phyloP scores from a whole-genome alignment of 371 early-diverging fungal species.

The Syncephalis plumigaleata region DNA sequence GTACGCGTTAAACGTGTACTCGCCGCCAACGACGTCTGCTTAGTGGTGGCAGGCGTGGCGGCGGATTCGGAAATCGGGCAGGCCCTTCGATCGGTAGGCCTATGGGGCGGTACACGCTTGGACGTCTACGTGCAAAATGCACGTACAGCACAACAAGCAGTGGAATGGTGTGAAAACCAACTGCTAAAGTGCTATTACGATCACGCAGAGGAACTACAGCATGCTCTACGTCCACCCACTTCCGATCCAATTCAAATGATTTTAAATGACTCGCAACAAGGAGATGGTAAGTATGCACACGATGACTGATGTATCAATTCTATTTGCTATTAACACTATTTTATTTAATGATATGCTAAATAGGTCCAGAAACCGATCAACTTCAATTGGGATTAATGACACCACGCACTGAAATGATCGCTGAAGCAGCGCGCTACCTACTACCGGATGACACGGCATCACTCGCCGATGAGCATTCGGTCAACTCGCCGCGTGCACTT shows the following conservation, averaged over 20 bases:
- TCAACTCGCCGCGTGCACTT: too few species aligned
- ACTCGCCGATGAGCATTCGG: too few species aligned
- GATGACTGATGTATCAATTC: too few species aligned
- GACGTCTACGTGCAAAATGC: not conserved
- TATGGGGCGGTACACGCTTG: constrained; percentile 35
- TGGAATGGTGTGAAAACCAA: constrained; percentile 94
- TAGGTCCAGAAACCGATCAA: too few species aligned
- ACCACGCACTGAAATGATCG: not conserved
- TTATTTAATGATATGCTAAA: too few species aligned
- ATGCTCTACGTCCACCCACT: too few species aligned
- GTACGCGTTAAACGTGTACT: constrained; percentile 66
- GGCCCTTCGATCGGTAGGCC: constrained; percentile 56
- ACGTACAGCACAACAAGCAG: constrained; percentile 49
- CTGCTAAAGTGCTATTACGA: constrained; percentile 53
- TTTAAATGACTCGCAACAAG: too few species aligned
- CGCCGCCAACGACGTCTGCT: constrained; percentile 42
- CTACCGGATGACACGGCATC: too few species aligned
- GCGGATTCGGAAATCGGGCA: constrained; percentile 41
- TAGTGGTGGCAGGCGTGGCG: constrained; percentile 65
- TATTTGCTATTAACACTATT: too few species aligned
- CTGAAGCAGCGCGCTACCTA: not conserved
- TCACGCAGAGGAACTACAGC: too few species aligned
- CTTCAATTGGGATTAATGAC: not conserved
- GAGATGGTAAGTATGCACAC: too few species aligned
- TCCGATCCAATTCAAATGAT: too few species aligned